Evolutionary conservation across 768 basidiomycete genomes (phyloP).

Genomic region (Russula lepida): DNA sequence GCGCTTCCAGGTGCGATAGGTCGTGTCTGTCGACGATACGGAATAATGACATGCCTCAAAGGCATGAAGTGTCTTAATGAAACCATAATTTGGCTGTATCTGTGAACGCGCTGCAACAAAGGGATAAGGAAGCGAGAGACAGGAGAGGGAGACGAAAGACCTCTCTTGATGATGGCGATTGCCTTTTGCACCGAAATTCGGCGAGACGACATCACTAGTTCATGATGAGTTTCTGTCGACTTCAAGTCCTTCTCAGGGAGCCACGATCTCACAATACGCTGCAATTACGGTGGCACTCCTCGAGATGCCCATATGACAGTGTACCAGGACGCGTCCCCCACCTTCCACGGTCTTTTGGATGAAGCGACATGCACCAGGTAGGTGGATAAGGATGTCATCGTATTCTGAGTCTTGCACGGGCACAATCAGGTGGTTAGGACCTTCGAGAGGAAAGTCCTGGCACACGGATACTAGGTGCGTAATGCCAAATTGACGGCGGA

Average conservation of each 20-base stretch:
- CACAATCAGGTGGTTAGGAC: constrained; percentile 62
- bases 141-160: constrained; percentile 18
- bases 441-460: constrained; percentile 47
- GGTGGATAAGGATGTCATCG: constrained; percentile 54
- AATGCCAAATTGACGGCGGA: constrained; percentile 52
- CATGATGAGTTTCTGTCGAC: not conserved
- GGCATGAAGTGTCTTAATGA: constrained; percentile 49
- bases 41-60: constrained; percentile 45
- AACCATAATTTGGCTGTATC: constrained; percentile 39
- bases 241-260: not conserved
- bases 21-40: constrained; percentile 34
- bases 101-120: constrained; percentile 30
- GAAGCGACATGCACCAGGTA: constrained; percentile 51
- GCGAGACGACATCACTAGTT: constrained; percentile 19
- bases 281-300: constrained; percentile 65
- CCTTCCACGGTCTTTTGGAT: constrained; percentile 47
- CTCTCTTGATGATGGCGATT: constrained; percentile 31
- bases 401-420: constrained; percentile 44
- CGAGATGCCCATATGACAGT: constrained; percentile 68
- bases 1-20: constrained; percentile 53
- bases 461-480: constrained; percentile 79
- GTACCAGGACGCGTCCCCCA: constrained; percentile 56
- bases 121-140: constrained; percentile 13
- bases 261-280: constrained; percentile 55
- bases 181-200: constrained; percentile 14